Evolutionary conservation across 352 stramenopile genomes (phyloP).

Genomic region (Globisporangium takayamanum): DNA sequence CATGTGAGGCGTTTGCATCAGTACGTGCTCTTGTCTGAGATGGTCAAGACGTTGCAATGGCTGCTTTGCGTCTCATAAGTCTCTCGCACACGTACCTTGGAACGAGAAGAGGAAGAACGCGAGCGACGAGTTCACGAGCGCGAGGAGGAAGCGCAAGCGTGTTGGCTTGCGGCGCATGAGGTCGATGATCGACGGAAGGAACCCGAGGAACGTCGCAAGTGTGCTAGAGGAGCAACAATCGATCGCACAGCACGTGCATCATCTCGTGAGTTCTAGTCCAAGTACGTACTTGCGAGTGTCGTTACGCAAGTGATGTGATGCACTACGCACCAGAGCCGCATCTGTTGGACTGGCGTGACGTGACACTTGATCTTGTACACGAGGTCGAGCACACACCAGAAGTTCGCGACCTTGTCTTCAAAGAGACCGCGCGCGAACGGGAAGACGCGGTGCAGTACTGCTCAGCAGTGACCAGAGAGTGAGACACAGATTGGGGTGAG

Average conservation of each 20-base stretch:
- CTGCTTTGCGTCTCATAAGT: neutral
- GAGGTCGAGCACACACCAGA: slow-evolving; percentile 92
- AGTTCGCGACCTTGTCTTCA: slow-evolving; percentile 97
- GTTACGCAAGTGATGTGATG: neutral
- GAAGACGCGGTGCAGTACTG: slow-evolving; percentile 92
- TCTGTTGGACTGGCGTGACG: slow-evolving; percentile 44
- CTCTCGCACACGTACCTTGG: slow-evolving; percentile 37
- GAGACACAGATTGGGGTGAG: neutral
- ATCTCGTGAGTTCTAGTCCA: neutral
- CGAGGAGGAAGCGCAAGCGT: slow-evolving; percentile 73
- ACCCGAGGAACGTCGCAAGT: slow-evolving; percentile 74
- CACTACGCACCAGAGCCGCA: slow-evolving; percentile 57
- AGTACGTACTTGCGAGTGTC: neutral
- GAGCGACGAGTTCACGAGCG: slow-evolving; percentile 81
- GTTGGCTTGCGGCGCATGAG: slow-evolving; percentile 59
- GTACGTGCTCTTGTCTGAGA: too few relatives aligned
- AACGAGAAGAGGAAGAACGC: slow-evolving; percentile 97
- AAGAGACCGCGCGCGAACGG: slow-evolving; percentile 95
- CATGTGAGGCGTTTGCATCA: too few relatives aligned
- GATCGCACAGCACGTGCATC: too few relatives aligned
- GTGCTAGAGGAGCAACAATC: slow-evolving; percentile 25
- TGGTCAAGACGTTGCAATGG: too few relatives aligned
- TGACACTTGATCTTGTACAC: slow-evolving; percentile 61
- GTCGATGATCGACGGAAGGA: slow-evolving; percentile 80
- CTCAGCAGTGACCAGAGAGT: neutral